A percentile compares a stretch with the other conserved stretches of the same genome.
These are phyloP conservation scores for Fagus sylvatica DNA, from an alignment of 306 rosid genomes.

Conservation along the genomic window DNA sequence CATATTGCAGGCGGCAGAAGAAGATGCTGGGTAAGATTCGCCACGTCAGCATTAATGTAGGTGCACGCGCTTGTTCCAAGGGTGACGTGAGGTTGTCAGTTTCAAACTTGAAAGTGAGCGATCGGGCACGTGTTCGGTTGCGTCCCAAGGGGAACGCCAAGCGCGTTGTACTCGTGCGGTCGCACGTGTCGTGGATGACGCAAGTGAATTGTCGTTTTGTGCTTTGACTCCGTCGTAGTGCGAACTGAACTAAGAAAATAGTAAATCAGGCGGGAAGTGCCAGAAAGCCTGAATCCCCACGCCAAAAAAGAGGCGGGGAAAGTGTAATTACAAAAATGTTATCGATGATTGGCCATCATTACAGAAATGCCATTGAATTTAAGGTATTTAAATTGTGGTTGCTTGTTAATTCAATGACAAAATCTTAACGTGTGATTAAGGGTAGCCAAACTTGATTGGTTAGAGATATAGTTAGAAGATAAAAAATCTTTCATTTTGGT, in stretches of 20 bases:
- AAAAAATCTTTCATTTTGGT: no score
- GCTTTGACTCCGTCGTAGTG: slow-evolving; percentile 24
- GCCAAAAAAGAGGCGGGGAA: no score
- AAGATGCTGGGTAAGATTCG: slow-evolving; percentile 21
- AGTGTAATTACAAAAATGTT: not conserved
- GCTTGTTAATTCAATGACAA: no score
- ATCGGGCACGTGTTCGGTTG: slow-evolving; percentile 1
- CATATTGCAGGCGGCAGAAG: not conserved
- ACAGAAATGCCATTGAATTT: no score
- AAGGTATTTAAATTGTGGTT: no score
- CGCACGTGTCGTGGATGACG: slow-evolving; percentile 21
- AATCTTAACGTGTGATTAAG: no score
- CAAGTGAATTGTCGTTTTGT: slow-evolving; percentile 9
- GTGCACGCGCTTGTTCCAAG: not conserved
- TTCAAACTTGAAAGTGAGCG: not conserved
- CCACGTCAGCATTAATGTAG: slow-evolving; percentile 23
- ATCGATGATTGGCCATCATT: not conserved
- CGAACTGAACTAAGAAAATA: not conserved
- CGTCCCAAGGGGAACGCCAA: not conserved
- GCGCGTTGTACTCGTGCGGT: not conserved
- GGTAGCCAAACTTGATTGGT: no score
- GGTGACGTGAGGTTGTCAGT: not conserved
- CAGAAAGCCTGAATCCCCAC: no score
- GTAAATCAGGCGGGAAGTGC: not conserved
- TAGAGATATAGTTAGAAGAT: no score